A percentile compares a stretch with the other conserved stretches of the same genome.
phyloP scores from a whole-genome alignment of 2,329 filamentous ascomycete genomes.

The Trichoderma koningiopsis region DNA sequence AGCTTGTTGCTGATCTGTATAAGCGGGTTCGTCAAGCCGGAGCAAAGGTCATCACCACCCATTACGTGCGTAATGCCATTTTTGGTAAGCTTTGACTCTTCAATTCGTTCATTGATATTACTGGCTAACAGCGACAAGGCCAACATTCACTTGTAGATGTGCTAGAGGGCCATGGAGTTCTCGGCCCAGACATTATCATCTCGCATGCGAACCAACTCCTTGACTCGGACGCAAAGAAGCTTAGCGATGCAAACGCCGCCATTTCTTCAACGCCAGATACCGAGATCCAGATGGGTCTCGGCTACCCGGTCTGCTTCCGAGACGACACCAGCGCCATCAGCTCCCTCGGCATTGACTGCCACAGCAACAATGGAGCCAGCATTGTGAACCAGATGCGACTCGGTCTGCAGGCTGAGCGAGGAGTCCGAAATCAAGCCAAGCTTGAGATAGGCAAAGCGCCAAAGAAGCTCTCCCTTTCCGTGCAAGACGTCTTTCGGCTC shows the following conservation, averaged over 20 bases:
- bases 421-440: slow-evolving; percentile 26
- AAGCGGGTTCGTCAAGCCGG: slow-evolving; percentile 38
- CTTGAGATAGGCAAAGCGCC: neutral
- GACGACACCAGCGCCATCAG: slow-evolving; percentile 24
- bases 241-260: slow-evolving; percentile 39
- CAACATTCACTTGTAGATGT: slow-evolving; percentile 10
- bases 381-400: slow-evolving; percentile 28
- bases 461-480: slow-evolving; percentile 16
- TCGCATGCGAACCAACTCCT: slow-evolving; percentile 37
- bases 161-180: slow-evolving; percentile 5
- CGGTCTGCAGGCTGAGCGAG: slow-evolving; percentile 28
- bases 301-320: slow-evolving; percentile 32
- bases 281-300: slow-evolving; percentile 52
- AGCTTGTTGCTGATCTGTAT: slow-evolving; percentile 43
- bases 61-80: slow-evolving; percentile 15
- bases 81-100: neutral
- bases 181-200: slow-evolving; percentile 26
- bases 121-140: neutral
- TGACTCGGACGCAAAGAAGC: slow-evolving; percentile 37
- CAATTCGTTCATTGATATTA: neutral
- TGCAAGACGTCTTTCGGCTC: slow-evolving; percentile 51
- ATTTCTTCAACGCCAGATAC: slow-evolving; percentile 52
- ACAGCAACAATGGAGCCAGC: slow-evolving; percentile 29
- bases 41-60: slow-evolving; percentile 44
- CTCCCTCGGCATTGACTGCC: slow-evolving; percentile 31